These are phyloP conservation scores for Flaveria linearis DNA, from an alignment of 129 eudicot genomes.

Conservation along the genomic window DNA sequence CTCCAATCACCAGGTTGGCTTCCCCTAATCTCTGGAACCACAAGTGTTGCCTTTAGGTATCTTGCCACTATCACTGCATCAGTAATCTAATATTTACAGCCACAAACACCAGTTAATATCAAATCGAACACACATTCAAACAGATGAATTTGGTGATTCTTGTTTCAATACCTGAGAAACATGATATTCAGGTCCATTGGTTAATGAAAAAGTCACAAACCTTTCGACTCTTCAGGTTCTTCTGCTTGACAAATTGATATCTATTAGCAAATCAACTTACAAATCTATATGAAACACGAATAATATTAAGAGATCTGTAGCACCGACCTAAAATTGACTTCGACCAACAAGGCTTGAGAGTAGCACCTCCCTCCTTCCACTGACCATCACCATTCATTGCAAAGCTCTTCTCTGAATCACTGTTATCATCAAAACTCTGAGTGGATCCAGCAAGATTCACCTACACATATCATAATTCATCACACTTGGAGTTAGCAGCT, in stretches of 20 bases:
- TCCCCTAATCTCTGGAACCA: conserved; percentile 95
- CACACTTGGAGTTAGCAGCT: neutral
- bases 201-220: conserved; percentile 81
- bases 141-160: conserved; percentile 1
- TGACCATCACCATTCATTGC: conserved; percentile 38
- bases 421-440: conserved; percentile 41
- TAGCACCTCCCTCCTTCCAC: conserved; percentile 61
- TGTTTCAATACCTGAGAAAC: conserved; percentile 73
- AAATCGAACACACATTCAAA: conserved; percentile 10
- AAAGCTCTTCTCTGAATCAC: conserved; percentile 45
- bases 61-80: conserved; percentile 95
- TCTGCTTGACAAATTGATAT: conserved; percentile 36
- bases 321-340: conserved; percentile 62
- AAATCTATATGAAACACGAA: neutral
- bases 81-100: conserved; percentile 56
- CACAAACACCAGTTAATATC: neutral
- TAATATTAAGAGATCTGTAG: neutral
- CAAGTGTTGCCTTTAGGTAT: conserved; percentile 83
- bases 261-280: conserved; percentile 21
- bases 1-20: conserved; percentile 81
- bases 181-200: conserved; percentile 96
- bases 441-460: conserved; percentile 39
- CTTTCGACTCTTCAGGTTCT: conserved; percentile 62
- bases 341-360: conserved; percentile 75
- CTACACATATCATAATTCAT: conserved; percentile 16